phyloP scores from a whole-genome alignment of 176 grass and related monocot species.

The Ensete glaucum region DNA sequence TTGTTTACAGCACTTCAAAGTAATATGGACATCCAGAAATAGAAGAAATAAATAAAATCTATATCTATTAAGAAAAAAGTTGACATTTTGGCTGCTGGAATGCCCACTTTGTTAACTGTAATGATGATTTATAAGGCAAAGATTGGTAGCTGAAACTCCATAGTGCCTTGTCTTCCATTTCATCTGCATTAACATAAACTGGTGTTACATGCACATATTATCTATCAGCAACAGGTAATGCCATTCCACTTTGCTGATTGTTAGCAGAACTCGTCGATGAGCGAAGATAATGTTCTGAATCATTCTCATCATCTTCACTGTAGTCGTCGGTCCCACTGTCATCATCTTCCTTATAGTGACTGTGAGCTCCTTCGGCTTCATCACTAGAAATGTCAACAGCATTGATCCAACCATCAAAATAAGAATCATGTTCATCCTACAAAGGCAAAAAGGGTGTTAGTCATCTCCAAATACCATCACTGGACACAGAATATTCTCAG shows the following conservation, averaged over 20 bases:
- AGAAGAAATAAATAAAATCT: too few relatives aligned
- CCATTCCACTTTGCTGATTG: background rate
- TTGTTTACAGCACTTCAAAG: too few relatives aligned
- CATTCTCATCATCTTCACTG: background rate
- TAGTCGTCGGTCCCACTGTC: background rate
- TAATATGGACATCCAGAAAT: too few relatives aligned
- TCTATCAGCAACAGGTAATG: background rate
- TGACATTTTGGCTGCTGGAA: too few relatives aligned
- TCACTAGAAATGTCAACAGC: conserved; percentile 17
- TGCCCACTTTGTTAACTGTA: too few relatives aligned
- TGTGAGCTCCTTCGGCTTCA: conserved; percentile 4
- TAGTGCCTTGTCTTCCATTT: too few relatives aligned
- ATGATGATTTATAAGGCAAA: too few relatives aligned
- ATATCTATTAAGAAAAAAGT: too few relatives aligned
- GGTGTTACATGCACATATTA: background rate
- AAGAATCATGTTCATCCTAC: conserved; percentile 43
- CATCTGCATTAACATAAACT: too few relatives aligned
- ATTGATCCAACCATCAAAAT: conserved; percentile 28
- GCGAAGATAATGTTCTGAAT: background rate
- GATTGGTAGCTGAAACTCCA: too few relatives aligned
- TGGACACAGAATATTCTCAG: background rate
- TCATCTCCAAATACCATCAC: background rate
- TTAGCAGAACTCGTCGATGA: background rate
- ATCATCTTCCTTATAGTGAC: background rate
- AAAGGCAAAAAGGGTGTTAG: background rate